Conservation (phyloP, 208 protist genomes). For the Leishmania tarentolae region DNA sequence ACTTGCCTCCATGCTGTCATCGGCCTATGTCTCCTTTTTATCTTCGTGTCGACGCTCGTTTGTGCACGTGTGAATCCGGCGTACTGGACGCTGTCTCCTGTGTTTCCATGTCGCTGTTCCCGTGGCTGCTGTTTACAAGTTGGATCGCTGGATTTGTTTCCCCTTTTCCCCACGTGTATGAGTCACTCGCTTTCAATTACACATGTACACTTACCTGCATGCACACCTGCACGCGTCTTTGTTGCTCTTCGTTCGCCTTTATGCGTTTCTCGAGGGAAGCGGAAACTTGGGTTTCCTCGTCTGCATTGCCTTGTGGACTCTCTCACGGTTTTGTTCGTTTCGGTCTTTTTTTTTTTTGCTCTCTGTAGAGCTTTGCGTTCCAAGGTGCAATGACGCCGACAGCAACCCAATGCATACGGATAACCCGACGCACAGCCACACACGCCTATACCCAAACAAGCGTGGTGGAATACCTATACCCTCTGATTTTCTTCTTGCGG, state of each 20-base stretch:
- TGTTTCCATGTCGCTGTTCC: not conserved
- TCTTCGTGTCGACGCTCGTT: no score
- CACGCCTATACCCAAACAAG: not conserved
- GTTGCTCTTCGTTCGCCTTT: not conserved
- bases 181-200: not conserved
- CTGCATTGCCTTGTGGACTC: slow-evolving; percentile 1
- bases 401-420: not conserved
- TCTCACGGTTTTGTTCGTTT: slow-evolving; percentile 18
- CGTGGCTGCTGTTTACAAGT: not conserved
- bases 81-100: not conserved
- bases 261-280: not conserved
- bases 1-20: not conserved
- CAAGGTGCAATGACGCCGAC: not conserved
- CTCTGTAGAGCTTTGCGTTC: not conserved
- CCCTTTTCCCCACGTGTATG: not conserved
- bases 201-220: not conserved
- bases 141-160: not conserved
- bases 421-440: not conserved
- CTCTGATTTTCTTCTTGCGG: slow-evolving; percentile 17
- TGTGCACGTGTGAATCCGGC: not conserved
- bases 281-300: not conserved
- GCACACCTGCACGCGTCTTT: not conserved
- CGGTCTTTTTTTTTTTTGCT: slow-evolving; percentile 8
- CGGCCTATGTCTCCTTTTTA: not conserved
- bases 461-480: not conserved